Conservation (phyloP, 176 grass and related monocot genomes). For the Phoenix dactylifera region DNA sequence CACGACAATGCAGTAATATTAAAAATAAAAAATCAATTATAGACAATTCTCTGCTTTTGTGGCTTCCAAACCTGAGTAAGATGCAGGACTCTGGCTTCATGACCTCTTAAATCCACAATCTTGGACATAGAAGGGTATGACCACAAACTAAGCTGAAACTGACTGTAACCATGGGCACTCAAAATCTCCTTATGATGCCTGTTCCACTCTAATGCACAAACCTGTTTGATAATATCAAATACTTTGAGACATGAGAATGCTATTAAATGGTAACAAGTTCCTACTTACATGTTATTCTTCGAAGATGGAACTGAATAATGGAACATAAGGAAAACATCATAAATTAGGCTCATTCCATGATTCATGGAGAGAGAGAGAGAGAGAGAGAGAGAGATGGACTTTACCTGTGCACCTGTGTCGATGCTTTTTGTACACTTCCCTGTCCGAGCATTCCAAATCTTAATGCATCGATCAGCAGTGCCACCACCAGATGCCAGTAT, state of each 20-base stretch:
- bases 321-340: no score
- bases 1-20: no score
- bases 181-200: conserved; percentile 37
- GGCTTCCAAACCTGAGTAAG: conserved; percentile 26
- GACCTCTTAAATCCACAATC: conserved; percentile 29
- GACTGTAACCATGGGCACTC: conserved; percentile 26
- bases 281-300: no score
- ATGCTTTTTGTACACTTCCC: conserved; percentile 24
- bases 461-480: conserved; percentile 17
- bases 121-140: conserved; percentile 34
- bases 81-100: conserved; percentile 29
- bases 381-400: background rate
- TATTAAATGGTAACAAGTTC: no score
- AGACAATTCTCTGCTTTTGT: background rate
- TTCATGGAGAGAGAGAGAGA: no score
- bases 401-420: conserved; percentile 26
- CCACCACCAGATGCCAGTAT: conserved; percentile 30
- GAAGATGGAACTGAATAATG: no score
- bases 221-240: conserved; percentile 6
- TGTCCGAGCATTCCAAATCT: conserved; percentile 23
- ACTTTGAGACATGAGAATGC: no score
- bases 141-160: conserved; percentile 24
- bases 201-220: conserved; percentile 40
- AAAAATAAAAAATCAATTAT: no score
- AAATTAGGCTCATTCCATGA: no score